A percentile compares a stretch with the other conserved stretches of the same genome.
Conservation (phyloP, 1,284 basidiomycete genomes). For the Ceratobasidium theobromae region DNA sequence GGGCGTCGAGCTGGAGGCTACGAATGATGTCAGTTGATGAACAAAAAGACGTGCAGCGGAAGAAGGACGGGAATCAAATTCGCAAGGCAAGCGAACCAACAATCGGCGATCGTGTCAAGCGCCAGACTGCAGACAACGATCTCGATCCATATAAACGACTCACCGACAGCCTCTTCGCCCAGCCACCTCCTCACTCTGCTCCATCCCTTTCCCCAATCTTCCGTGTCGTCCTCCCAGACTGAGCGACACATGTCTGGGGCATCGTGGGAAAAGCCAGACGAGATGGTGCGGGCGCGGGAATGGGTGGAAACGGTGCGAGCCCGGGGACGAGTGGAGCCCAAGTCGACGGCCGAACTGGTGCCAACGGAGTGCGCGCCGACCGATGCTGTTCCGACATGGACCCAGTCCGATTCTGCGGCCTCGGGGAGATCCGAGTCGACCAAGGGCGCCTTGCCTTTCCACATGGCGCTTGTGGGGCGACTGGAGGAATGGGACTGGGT, state of each 20-base stretch:
- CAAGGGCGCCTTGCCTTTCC: background rate
- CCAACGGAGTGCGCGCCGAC: background rate
- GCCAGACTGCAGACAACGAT: background rate
- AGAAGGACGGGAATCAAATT: no score
- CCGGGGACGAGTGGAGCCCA: background rate
- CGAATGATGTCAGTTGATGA: no score
- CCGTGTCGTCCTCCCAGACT: slow-evolving; percentile 21
- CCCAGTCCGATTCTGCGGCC: background rate
- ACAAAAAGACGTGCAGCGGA: no score
- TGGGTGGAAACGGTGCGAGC: background rate
- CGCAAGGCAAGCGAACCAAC: no score
- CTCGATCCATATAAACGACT: background rate
- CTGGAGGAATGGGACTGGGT: background rate
- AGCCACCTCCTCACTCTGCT: slow-evolving; percentile 8
- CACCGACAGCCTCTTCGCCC: slow-evolving; percentile 16
- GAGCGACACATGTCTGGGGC: slow-evolving; percentile 20
- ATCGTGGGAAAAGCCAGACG: background rate
- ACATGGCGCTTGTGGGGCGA: background rate
- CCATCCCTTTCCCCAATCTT: slow-evolving; percentile 10
- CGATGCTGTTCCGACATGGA: background rate
- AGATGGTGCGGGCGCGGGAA: slow-evolving; percentile 7
- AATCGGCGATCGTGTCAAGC: background rate
- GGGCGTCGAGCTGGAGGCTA: background rate
- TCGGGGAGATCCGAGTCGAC: background rate
- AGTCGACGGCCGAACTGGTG: background rate